Evolutionary conservation across 108 stramenopile genomes (phyloP), one percentile per base, ranked within the genome.

Genomic region (Parietichytrium sp.): DNA sequence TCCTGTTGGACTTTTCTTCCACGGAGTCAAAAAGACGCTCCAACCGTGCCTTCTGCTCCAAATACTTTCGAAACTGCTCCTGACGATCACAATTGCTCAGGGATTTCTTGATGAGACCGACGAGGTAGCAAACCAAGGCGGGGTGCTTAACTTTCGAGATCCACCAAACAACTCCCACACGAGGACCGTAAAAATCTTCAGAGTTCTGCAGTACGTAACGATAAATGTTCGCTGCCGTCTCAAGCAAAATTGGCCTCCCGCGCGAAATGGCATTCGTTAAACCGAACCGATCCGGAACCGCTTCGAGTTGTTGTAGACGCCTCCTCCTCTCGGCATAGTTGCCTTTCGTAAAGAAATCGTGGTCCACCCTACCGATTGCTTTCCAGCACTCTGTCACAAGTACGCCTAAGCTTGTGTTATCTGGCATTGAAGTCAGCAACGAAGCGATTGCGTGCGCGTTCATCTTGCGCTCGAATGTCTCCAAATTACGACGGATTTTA

Each of bases 381-480:
- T 49, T 45, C 55, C 53, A 84, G 47, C 52, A 45, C 29, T 84
- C 80, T 48, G 48, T 77, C 18, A 47, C 83, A 23, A 84, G 51
- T 36, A 48, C 27, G 47, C 49, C 79, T 48, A 55, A 84, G 16
- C 27, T 18, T 4, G 79, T 45, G 25, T 42, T 47, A 38, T 42
- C 51, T 8, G 83, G 83, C 0, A 84, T 38, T 16, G 54, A 27
- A 3, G 50, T 18, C 29, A 84, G 25, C 18, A 84, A 48, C 52
- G 55, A 55, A 7, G 83, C 83, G 29, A 84, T 47, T 4, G 79
- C 83, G 23, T 80, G 45, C 4, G 48, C 27, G 29, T 80, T 80
- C 50, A 42, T 42, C 61, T 80, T 79, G 79, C 61, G 49, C 54
- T 84, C 72, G 45, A 45, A 77, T 7, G 72, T 80, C 36, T 52